Evolutionary conservation across 176 grass and related monocot genomes (phyloP).

Genomic region (Oryza rufipogon): DNA sequence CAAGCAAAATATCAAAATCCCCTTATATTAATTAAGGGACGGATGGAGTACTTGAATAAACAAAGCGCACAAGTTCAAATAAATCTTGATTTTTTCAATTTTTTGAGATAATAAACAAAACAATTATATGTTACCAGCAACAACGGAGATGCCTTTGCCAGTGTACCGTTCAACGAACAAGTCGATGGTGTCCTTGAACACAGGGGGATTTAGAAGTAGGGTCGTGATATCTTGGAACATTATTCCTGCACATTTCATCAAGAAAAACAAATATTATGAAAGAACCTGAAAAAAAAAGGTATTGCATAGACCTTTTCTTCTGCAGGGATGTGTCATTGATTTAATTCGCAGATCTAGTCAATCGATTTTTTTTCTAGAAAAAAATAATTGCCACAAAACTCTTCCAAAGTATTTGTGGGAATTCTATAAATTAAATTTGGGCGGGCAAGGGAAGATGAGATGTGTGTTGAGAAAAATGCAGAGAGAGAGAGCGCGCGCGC

Average conservation of each 20-base stretch:
- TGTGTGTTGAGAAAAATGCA: neutral
- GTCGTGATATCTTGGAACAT: slow-evolving; percentile 82
- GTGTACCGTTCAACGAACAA: slow-evolving; percentile 64
- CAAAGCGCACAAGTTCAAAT: neutral
- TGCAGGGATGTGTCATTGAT: too few relatives aligned
- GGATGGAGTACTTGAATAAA: neutral
- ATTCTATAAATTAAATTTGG: neutral
- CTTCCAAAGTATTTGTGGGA: neutral
- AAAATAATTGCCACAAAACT: neutral
- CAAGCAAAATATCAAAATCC: too few relatives aligned
- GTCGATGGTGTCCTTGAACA: slow-evolving; percentile 64
- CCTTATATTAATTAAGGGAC: too few relatives aligned
- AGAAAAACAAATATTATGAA: neutral
- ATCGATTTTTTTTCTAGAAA: neutral
- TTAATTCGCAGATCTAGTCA: neutral
- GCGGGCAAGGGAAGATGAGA: neutral
- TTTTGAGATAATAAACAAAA: neutral
- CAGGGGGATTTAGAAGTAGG: slow-evolving; percentile 53
- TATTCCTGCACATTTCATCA: slow-evolving; percentile 48
- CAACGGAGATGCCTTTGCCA: slow-evolving; percentile 52
- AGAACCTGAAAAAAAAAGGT: too few relatives aligned
- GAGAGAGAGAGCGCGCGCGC: neutral
- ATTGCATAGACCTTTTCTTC: too few relatives aligned
- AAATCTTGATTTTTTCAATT: neutral
- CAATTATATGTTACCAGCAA: slow-evolving; percentile 46